Conservation (phyloP, 73 alveolate genomes). For the Paramecium pentaurelia region DNA sequence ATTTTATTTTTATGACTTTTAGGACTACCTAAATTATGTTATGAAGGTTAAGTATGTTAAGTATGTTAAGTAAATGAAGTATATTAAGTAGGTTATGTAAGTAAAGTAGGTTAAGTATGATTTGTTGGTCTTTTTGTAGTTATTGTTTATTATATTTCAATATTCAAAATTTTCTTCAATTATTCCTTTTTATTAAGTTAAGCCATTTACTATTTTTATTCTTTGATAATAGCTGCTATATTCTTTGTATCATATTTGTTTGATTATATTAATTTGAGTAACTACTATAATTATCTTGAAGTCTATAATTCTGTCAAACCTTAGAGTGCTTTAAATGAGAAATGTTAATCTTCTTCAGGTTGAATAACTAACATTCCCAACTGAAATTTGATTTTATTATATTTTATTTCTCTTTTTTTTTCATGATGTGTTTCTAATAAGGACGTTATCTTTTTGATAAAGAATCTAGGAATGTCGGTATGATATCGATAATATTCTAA, state of each 20-base stretch:
- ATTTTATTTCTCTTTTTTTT: background rate
- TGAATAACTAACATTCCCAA: background rate
- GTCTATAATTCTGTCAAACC: background rate
- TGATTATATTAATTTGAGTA: background rate
- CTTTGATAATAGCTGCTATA: background rate
- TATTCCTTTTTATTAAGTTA: background rate
- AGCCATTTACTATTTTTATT: background rate
- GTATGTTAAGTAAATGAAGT: background rate
- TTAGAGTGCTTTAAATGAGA: background rate
- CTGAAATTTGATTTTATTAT: background rate
- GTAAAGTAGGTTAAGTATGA: background rate
- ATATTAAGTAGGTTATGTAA: background rate
- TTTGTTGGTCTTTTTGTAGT: background rate
- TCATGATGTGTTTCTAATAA: background rate
- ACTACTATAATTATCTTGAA: background rate
- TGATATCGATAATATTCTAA: conserved; percentile 28
- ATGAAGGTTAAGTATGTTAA: background rate
- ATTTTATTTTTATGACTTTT: background rate
- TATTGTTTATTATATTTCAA: background rate
- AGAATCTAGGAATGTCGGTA: background rate
- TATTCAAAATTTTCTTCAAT: background rate
- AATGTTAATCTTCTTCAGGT: background rate
- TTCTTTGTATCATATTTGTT: background rate
- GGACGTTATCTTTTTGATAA: background rate
- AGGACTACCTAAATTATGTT: background rate